Evolutionary conservation across 768 basidiomycete species (phyloP), one percentile per base, ranked within the genome.

Genomic region (Lentinula raphanica): DNA sequence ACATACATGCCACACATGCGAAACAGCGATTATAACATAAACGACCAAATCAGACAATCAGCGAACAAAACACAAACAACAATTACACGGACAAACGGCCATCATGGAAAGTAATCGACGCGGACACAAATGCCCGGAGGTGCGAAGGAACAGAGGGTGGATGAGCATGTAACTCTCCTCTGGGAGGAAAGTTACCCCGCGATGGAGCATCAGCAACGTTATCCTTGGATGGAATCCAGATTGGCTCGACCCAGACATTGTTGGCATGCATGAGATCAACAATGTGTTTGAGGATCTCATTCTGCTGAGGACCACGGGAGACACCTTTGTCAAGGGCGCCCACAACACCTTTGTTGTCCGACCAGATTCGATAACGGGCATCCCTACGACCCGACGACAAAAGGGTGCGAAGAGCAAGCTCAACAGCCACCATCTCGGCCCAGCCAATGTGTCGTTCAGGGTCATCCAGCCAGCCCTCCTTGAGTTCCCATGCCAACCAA

Each of bases 361-460:
- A 79, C 5, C 68, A 67, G 1, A 82, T 54, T 0, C 58, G 42
- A 3, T 78, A 44, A 19, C 67, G 68, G 5, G 59, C 63, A 5
- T 68, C 59, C 0, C 35, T 53, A 32, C 66, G 61, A 1, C 68
- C 67, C 0, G 65, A 49, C 0, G 70, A 60, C 3, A 75, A 62
- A 5, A 74, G 39, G 1, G 71, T 66, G 1, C 66, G 67, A 0
- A 79, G 29, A 0, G 74, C 77, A 0, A 80, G 64, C 54, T 79
- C 77, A 1, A 78, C 66, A 0, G 76, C 78, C 0, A 75, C 70
- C 66, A 78, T 72, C 63, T 79, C 79, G 0, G 72, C 74, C 78
- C 79, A 80, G 6, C 72, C 71, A 19, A 77, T 79, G 56, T 72
- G 64, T 8, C 72, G 40, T 7, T 68, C 66, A 0, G 66, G 54